Percentiles rank a stretch among this genome's conserved stretches.
Evolutionary conservation across 2,329 filamentous ascomycete species (phyloP).

Genomic region (Neurospora sp.): DNA sequence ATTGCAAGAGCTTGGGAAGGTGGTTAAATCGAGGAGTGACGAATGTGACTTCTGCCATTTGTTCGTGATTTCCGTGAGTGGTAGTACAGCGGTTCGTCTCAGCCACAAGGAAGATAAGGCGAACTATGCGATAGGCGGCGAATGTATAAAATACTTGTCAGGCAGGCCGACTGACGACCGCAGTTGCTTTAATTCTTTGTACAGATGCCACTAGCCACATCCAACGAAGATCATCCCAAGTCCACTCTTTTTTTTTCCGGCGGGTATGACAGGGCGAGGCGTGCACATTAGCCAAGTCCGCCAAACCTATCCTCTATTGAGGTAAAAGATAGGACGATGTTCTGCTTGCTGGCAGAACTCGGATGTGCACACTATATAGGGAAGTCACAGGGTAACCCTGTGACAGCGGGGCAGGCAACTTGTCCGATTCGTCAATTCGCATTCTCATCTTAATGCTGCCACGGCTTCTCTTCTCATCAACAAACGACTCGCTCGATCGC

Average conservation of each 20-base stretch:
- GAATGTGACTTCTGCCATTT: not conserved
- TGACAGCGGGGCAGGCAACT: not conserved
- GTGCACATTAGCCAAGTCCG: too few relatives aligned
- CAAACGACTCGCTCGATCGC: not conserved
- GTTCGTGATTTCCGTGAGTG: not conserved
- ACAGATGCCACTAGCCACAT: too few relatives aligned
- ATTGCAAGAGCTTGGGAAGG: not conserved
- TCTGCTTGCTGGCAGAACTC: too few relatives aligned
- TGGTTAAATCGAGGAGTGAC: not conserved
- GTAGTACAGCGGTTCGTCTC: not conserved
- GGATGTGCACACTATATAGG: too few relatives aligned
- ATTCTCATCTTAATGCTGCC: not conserved
- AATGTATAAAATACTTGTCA: rapidly evolving
- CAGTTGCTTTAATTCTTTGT: not conserved
- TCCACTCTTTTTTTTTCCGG: too few relatives aligned
- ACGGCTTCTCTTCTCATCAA: not conserved
- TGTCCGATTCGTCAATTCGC: not conserved
- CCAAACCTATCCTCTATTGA: too few relatives aligned
- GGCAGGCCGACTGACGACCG: not conserved
- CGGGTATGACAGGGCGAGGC: too few relatives aligned
- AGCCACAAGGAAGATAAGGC: not conserved
- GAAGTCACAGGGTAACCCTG: too few relatives aligned
- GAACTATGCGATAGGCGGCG: not conserved
- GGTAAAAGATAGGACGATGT: too few relatives aligned
- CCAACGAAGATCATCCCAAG: too few relatives aligned